Evolutionary conservation across 306 rosid species (phyloP), one percentile per base, ranked within the genome.

Genomic region (Rosa multiflora): DNA sequence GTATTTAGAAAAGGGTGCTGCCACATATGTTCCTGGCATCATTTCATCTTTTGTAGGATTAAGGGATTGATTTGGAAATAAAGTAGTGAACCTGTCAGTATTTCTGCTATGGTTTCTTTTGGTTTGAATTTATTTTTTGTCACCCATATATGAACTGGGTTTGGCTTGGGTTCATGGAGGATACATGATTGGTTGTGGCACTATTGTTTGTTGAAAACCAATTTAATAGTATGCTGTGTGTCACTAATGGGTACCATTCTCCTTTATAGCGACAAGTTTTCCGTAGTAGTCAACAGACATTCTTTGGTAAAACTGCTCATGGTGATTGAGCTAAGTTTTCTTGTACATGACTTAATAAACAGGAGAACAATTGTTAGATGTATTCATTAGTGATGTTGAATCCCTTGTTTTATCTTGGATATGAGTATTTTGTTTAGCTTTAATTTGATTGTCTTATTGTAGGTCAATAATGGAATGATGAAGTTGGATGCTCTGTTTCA

Each of bases 381-480:
- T 32, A 17, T 72, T 51, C 43, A 73, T 64, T 18, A 18, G 40
- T 80, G 62, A 12, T 56, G 20, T 73, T 29, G 43, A 53, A 49
- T 67, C 37, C 53, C 73, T 76, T 81, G 67, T 76, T 79, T 47
- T 63, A 32, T 35, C 75, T 83, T 74, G 82, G 67, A 43, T 70
- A 42, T 75, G 51, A 7, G 66, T 72, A 48, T 85, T 76, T 78
- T 77, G 15, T 64, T 77, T 2, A 8, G 67, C 51, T 69, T 77
- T 35, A 51, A 21, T 79, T 21, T 68, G 7, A 40, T 23, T 55
- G 21, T 76, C 67, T 72, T 43, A 6, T 76, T 88, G 87, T 90
- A 94, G 99, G 76, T 89, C 79, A 86, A 83, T 83, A 87, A 84
- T 82, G 95, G 95, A 67, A 88, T 88, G 86, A 52, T 77, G 49